These are phyloP conservation scores for Madurella mycetomatis DNA, from an alignment of 2,329 filamentous ascomycete genomes.

Conservation along the genomic window DNA sequence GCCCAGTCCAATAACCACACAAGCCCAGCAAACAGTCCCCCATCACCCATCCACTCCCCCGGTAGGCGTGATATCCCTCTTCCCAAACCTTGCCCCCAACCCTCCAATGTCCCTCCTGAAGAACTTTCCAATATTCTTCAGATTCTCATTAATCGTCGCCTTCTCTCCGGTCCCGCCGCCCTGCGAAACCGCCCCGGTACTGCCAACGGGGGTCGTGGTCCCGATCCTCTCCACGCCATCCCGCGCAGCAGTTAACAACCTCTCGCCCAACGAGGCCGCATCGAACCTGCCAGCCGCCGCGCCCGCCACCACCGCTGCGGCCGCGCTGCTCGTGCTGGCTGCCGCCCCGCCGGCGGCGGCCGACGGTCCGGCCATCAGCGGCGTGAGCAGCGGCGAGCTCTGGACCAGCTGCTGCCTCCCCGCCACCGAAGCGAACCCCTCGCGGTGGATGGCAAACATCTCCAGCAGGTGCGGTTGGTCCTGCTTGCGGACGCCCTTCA, in stretches of 20 bases:
- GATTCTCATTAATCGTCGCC: constrained; percentile 81
- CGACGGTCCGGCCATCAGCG: constrained; percentile 48
- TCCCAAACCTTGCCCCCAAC: constrained; percentile 69
- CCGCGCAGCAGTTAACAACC: constrained; percentile 79
- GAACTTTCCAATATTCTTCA: constrained; percentile 95
- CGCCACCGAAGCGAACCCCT: constrained; percentile 54
- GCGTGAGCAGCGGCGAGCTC: constrained; percentile 66
- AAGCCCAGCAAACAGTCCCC: background rate
- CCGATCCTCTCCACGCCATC: constrained; percentile 78
- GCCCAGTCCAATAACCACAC: background rate
- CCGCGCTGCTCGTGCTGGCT: constrained; percentile 15
- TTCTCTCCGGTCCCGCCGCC: constrained; percentile 42
- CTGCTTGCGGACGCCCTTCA: constrained; percentile 84
- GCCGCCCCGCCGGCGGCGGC: constrained; percentile 33
- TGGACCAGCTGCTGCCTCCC: constrained; percentile 66
- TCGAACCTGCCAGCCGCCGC: constrained; percentile 63
- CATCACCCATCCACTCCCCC: constrained; percentile 22
- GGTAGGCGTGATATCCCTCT: constrained; percentile 44
- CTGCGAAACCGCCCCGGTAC: constrained; percentile 25
- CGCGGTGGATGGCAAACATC: constrained; percentile 75
- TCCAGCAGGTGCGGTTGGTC: constrained; percentile 83
- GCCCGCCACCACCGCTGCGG: constrained; percentile 29
- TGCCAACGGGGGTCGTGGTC: constrained; percentile 43
- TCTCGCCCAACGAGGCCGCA: constrained; percentile 76
- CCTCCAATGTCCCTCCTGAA: constrained; percentile 83